Base-by-base conservation (phyloP, 768 basidiomycete species). In the Suillus brevipes region DNA sequence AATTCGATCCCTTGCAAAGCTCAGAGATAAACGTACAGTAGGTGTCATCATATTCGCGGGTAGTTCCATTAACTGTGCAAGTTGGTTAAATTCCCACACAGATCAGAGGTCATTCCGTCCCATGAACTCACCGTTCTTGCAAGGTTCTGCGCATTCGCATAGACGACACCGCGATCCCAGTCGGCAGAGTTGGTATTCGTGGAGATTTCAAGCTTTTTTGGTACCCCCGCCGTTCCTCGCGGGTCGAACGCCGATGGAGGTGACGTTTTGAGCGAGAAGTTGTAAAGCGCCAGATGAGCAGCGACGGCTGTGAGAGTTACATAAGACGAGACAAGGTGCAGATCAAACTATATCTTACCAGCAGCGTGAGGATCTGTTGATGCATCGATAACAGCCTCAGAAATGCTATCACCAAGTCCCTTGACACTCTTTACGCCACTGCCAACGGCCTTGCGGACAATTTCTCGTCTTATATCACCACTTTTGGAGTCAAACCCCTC, bases 41-140 rank as follows among this genome's bases (percentile, higher is more conserved):
- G 93, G 94, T 2, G 92, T 94, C 81, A 93, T 80, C 75, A 94
- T 86, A 74, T 95, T 95, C 1, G 86, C 93, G 60, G 94, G 94
- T 6, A 91, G 78, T 76, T 95, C 94, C 87, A 86, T 89, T 56
- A 95, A 82, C 90, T 93, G 53, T 18, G 36, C 42, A 64, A 49
- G 47, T 42, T 28, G 59, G n/a, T 42, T 28, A 56, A 61, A 55
- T 12, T 42, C 23, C 43, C 20, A 9, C 1, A 20, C 4, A 34
- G 14, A 61, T n/a, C n/a, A 28, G 23, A 62, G 23, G 49, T 45
- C 18, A 9, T 18, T 34, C 42, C 16, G 47, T 16, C 18, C 25
- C 50, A 55, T 55, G 59, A 14, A 65, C 82, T 63, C 74, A 90
- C 90, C 49, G 91, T 92, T 50, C 91, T 84, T 31, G 91, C 91